Conservation (phyloP, 1,284 basidiomycete species). For the Coriolopsis trogii region DNA sequence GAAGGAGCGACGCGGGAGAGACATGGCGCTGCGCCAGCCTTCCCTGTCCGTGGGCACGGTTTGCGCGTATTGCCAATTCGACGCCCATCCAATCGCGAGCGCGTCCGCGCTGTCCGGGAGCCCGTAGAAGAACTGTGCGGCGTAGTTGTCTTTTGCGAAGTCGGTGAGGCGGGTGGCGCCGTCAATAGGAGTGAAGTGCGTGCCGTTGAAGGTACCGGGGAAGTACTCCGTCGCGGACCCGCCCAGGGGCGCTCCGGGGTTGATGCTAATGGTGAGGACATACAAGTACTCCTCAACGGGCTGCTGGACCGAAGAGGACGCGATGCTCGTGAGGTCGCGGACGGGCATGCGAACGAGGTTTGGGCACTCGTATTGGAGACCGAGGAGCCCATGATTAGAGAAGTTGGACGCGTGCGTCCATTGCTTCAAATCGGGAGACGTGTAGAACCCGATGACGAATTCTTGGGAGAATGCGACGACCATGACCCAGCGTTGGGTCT, state of each 20-base stretch:
- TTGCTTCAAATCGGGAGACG: conserved; percentile 16
- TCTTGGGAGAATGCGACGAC: conserved; percentile 15
- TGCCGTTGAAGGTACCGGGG: conserved; percentile 20
- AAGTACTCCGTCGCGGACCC: conserved; percentile 21
- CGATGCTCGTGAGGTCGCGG: conserved; percentile 4
- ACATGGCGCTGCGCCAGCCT: conserved; percentile 23
- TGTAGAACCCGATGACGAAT: conserved; percentile 17
- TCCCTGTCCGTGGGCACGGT: conserved; percentile 14
- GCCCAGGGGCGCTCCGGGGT: conserved; percentile 17
- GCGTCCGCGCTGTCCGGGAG: conserved; percentile 10
- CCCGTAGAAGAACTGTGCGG: conserved; percentile 22
- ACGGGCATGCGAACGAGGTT: conserved; percentile 21
- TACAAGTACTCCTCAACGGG: conserved; percentile 5
- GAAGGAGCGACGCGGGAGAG: conserved; percentile 16
- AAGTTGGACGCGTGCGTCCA: conserved; percentile 21
- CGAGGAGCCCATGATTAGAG: conserved; percentile 12
- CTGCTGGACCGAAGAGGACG: neutral
- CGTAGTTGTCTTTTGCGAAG: conserved; percentile 24
- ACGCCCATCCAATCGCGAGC: conserved; percentile 18
- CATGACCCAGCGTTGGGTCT: conserved; percentile 16
- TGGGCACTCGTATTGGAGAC: conserved; percentile 19
- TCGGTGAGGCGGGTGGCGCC: conserved; percentile 14
- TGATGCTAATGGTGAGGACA: conserved; percentile 18
- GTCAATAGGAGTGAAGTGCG: conserved; percentile 14
- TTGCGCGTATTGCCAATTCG: conserved; percentile 19